A percentile compares a stretch with the other conserved stretches of the same genome.
These are phyloP conservation scores for Veloboletus limbatus DNA, from an alignment of 1,284 basidiomycete genomes.

Conservation along the genomic window DNA sequence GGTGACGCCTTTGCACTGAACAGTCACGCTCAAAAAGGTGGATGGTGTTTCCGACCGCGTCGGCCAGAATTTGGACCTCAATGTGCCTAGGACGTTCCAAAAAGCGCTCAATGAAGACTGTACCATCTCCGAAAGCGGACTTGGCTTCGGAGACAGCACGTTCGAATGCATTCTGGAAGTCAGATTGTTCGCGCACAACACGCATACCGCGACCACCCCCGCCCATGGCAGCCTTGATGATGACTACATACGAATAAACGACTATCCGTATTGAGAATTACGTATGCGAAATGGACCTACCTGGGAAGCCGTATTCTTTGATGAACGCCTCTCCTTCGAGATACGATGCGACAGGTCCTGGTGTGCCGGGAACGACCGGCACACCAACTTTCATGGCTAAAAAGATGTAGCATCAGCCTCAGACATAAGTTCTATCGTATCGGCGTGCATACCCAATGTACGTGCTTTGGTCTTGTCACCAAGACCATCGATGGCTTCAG, in stretches of 20 bases:
- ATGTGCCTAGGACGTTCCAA: constrained; percentile 96
- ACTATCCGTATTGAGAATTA: constrained; percentile 1
- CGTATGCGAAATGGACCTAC: constrained; percentile 38
- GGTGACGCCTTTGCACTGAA: constrained; percentile 96
- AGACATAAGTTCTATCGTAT: background rate
- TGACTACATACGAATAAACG: constrained; percentile 48
- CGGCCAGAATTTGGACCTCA: constrained; percentile 94
- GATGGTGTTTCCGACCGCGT: constrained; percentile 89
- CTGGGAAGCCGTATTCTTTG: constrained; percentile 94
- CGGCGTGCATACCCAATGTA: constrained; percentile 58
- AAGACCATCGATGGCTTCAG: constrained; percentile 95
- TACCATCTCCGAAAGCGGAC: constrained; percentile 96
- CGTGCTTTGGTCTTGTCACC: constrained; percentile 99
- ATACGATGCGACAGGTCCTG: constrained; percentile 87
- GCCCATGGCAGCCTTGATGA: constrained; percentile 98
- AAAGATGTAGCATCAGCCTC: constrained; percentile 9
- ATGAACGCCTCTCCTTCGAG: constrained; percentile 86
- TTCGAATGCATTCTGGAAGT: constrained; percentile 89
- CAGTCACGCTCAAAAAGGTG: constrained; percentile 99
- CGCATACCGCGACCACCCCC: constrained; percentile 99
- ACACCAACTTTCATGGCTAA: constrained; percentile 85
- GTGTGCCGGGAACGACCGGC: constrained; percentile 97
- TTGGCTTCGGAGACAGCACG: constrained; percentile 95
- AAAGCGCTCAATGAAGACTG: constrained; percentile 98
- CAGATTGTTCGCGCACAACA: constrained; percentile 89